Base-by-base conservation (phyloP, 441 rosid genomes). In the Metrosideros polymorpha region DNA sequence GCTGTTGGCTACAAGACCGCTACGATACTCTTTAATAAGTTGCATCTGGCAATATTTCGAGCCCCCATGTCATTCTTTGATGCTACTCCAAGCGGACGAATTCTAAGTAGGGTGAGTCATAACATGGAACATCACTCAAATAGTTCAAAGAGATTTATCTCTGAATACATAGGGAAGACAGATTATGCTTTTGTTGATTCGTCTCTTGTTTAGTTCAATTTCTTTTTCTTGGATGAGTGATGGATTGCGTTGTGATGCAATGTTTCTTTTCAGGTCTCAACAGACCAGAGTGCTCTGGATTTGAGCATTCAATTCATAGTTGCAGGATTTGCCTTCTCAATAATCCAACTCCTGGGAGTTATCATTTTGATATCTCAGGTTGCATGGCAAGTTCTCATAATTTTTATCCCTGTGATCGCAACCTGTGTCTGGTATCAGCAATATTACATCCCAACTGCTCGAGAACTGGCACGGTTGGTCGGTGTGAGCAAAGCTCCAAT, bases 51-150 rank as follows among this genome's bases (percentile, higher is more conserved):
- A 91, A 93, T 97, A 75, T 97, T 97, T 89, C 99, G 94, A 7
- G 95, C 99, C 12, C 96, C 99, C 42, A 96, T 96, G 98, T 94
- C 98, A 15, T 97, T 96, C 92, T 97, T 95, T 90, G 99, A 97
- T 91, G 89, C 99, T n/a, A 97, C 99, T 18, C 99, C 98, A 12
- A 94, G 97, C 54, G 99, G 97, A 83, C 90, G 99, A 86, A 96
- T 96, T 85, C 90, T 97, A 25, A 97, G 93, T 87, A 93, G 99
- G 89, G 99, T 95, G 88, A 85, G 97, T 71, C 47, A 3, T 71
- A 39, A 71, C 39, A 10, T 39, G 79, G 47, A 71, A 71, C 47
- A 10, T 35, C n/a, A 71, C 79, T 39, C n/a, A 3, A 71, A 39
- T 71, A 19, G 47, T 19, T 66, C n/a, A 22, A 22, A 39, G 79